These are phyloP conservation scores for Cucurbita pepo DNA, from an alignment of 306 rosid genomes.

Conservation along the genomic window DNA sequence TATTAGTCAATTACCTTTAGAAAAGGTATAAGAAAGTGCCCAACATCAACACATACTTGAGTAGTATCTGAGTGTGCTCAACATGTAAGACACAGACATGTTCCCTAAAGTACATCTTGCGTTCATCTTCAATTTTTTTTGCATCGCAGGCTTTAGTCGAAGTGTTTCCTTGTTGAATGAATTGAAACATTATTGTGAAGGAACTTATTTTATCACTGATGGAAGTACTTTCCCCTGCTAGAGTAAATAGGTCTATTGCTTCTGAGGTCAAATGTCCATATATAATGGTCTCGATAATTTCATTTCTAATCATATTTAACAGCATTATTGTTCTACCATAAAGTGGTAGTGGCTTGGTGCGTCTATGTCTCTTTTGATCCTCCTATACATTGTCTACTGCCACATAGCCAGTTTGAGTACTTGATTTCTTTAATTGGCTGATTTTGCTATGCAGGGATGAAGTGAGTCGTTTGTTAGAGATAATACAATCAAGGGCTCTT, in stretches of 20 bases:
- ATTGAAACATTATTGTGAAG: background rate
- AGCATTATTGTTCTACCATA: background rate
- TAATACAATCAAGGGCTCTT: slow-evolving; percentile 51
- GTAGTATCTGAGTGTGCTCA: background rate
- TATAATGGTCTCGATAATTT: background rate
- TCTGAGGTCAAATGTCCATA: background rate
- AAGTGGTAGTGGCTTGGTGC: background rate
- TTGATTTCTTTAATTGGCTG: background rate
- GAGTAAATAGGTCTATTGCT: background rate
- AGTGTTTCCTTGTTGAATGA: background rate
- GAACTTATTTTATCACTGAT: background rate
- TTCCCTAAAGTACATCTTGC: background rate
- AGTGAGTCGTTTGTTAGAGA: slow-evolving; percentile 38
- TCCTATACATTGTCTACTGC: background rate
- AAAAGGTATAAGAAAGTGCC: background rate
- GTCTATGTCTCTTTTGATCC: background rate
- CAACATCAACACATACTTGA: background rate
- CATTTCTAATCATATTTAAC: background rate
- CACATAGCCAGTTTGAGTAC: background rate
- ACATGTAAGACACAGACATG: background rate
- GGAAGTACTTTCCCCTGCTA: background rate
- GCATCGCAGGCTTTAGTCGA: background rate
- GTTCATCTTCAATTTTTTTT: background rate
- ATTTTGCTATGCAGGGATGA: slow-evolving; percentile 45
- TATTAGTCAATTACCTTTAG: background rate